Base-by-base conservation (phyloP, 306 rosid species). In the Acacia acuminata region DNA sequence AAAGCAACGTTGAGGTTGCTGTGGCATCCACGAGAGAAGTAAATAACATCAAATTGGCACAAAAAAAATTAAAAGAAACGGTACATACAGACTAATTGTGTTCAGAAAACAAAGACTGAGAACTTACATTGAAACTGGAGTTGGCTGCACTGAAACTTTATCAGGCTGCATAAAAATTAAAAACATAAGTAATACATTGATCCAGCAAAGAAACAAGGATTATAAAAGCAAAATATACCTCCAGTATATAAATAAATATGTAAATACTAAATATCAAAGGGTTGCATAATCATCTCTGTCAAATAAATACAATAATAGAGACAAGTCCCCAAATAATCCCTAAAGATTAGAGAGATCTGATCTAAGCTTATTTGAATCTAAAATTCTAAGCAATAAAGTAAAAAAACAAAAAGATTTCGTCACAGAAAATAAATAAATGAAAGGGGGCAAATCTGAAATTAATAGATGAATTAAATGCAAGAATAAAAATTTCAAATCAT, bases 101-200 rank as follows among this genome's bases (percentile, higher is more conserved):
- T 73, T 55, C 75, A 77, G 70, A 63, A 86, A 79, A 79, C 44
- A 86, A 51, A 74, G 82, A 69, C 77, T 79, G 24, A 73, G 73
- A 81, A 87, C 98, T 93, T 90, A 96, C 99, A 85, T 84, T 30
- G 99, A 96, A 87, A 81, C 94, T 64, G 99, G 93, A 84, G 90
- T 89, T 17, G 98, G 90, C 91, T 96, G 97, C 87, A 71, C 83
- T 67, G 88, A 81, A 58, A 93, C 90, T 83, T 87, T 93, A 71
- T 86, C 96, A 64, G 88, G 85, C 98, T 93, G 99, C 94, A 88
- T 25, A 32, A 44, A 85, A 32, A 81, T 61, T 51, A 76, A 87
- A 79, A 85, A 76, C 77, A 82, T 76, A 63, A 79, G 50, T 42
- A 45, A 14, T 20, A 74, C 64, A 77, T 68, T 22, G 72, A 78